Conservation (phyloP, 2,329 filamentous ascomycete genomes). For the Penicillium sp. region DNA sequence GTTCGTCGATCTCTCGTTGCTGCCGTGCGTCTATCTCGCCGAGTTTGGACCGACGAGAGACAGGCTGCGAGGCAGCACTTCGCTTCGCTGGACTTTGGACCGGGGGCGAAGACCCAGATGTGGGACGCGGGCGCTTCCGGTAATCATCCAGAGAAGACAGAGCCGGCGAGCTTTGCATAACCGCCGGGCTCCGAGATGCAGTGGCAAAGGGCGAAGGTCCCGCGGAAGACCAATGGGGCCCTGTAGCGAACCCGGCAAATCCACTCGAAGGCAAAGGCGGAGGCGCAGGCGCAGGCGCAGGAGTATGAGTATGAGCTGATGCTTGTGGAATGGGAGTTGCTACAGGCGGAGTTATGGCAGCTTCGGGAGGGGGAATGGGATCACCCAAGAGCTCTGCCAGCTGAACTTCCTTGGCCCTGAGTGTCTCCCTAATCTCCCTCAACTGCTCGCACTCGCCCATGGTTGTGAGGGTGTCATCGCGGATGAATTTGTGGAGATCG, state of each 20-base stretch:
- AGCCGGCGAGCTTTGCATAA: not conserved
- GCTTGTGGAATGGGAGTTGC: not conserved
- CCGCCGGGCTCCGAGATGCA: not conserved
- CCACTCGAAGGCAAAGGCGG: not conserved
- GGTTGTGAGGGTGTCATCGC: constrained; percentile 30
- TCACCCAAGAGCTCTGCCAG: constrained; percentile 23
- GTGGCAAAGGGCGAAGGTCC: constrained; percentile 18
- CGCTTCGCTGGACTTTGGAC: constrained; percentile 15
- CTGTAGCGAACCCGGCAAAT: not conserved
- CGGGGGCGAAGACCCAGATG: constrained; percentile 10
- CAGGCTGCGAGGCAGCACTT: constrained; percentile 5
- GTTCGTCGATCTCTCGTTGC: constrained; percentile 1
- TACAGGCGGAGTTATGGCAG: not conserved
- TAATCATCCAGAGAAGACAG: not conserved
- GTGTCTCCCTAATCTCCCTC: constrained; percentile 28
- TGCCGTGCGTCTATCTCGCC: constrained; percentile 10
- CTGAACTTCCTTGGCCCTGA: constrained; percentile 26
- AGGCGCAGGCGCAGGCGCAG: not conserved
- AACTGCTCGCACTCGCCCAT: constrained; percentile 28
- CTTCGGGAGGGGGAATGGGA: not conserved
- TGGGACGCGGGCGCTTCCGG: constrained; percentile 21
- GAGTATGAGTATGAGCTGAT: not conserved
- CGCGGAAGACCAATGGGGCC: constrained; percentile 17
- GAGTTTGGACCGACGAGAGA: constrained; percentile 6
- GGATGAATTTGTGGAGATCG: constrained; percentile 33